These are phyloP conservation scores for Salvia rosmarinus DNA, from an alignment of 257 asterid species.

Conservation along the genomic window DNA sequence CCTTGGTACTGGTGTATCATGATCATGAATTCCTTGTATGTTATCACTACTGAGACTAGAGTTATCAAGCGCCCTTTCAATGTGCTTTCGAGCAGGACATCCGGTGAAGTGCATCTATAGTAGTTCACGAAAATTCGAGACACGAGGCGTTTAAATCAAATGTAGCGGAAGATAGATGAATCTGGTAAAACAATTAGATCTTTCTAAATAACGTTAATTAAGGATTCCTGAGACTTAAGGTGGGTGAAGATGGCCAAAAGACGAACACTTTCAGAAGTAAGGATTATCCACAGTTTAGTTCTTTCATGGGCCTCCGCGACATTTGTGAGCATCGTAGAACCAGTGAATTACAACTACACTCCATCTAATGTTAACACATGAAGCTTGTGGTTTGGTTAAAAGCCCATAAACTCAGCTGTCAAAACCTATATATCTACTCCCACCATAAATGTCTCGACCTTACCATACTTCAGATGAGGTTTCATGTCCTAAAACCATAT, in stretches of 20 bases:
- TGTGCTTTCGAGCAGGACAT: constrained; percentile 88
- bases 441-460: background rate
- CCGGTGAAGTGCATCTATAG: constrained; percentile 88
- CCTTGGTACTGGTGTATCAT: constrained; percentile 80
- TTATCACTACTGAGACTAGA: constrained; percentile 56
- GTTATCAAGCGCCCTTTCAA: constrained; percentile 71
- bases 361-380: background rate
- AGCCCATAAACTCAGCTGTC: background rate
- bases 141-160: constrained; percentile 9
- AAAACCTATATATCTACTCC: background rate
- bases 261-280: background rate
- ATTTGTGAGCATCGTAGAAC: background rate
- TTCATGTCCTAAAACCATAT: background rate
- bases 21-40: constrained; percentile 80
- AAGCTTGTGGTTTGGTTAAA: background rate
- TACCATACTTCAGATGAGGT: background rate
- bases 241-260: background rate
- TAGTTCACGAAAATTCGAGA: constrained; percentile 71
- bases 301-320: background rate
- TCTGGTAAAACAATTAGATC: background rate
- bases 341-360: background rate
- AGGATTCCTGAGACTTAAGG: constrained; percentile 3
- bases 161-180: constrained; percentile 9
- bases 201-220: background rate
- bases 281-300: background rate